These are phyloP conservation scores for Leishmania tarentolae DNA, from an alignment of 208 protist genomes.

Conservation along the genomic window DNA sequence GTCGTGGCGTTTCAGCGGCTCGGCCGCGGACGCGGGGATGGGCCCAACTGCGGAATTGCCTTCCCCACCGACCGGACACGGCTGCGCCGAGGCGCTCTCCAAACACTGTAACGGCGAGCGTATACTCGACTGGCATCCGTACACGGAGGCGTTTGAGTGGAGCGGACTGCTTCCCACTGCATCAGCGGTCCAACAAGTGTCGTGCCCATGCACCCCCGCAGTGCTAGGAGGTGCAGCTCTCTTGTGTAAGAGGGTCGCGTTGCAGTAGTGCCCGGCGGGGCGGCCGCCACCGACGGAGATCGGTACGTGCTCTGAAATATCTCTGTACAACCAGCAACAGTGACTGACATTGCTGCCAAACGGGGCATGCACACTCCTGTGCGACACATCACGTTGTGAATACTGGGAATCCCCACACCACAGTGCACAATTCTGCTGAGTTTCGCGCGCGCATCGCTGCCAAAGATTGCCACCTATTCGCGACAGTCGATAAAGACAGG, in stretches of 20 bases:
- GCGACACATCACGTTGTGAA: background rate
- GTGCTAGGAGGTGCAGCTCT: background rate
- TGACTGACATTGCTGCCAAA: conserved; percentile 24
- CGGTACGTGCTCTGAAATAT: background rate
- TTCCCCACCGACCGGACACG: background rate
- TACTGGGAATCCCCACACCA: background rate
- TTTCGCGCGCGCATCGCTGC: background rate
- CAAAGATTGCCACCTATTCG: background rate
- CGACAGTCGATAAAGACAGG: background rate
- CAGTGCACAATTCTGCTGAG: background rate
- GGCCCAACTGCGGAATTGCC: background rate
- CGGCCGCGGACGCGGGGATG: conserved; percentile 1
- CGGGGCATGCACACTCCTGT: conserved; percentile 2
- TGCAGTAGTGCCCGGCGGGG: background rate
- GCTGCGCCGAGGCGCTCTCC: background rate
- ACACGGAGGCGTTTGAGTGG: background rate
- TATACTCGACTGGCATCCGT: background rate
- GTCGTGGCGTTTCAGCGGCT: conserved; percentile 2
- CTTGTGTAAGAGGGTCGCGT: background rate
- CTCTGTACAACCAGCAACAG: conserved; percentile 7
- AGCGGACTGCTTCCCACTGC: background rate
- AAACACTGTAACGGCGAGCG: conserved; percentile 2
- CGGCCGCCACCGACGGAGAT: background rate
- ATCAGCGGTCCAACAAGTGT: background rate
- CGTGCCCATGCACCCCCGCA: background rate